Conservation (phyloP, 192 early-diverging fungal species). For the Coemansia sp. region DNA sequence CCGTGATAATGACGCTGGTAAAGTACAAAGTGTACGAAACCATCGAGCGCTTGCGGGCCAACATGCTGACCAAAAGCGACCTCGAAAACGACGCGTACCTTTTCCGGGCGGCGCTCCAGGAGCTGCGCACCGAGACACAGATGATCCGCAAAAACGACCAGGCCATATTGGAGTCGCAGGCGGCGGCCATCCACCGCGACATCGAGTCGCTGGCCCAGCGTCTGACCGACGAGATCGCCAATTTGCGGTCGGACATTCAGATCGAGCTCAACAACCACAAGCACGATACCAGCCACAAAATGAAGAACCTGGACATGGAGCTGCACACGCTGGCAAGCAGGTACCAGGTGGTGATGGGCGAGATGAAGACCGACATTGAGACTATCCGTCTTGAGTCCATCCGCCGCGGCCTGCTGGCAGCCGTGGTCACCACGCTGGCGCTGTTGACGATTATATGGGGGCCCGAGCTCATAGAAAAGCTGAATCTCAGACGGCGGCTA, state of each 20-base stretch:
- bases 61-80: conserved; percentile 72
- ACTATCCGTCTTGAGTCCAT: conserved; percentile 83
- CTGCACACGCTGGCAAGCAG: conserved; percentile 85
- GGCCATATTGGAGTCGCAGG: conserved; percentile 65
- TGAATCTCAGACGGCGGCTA: background rate
- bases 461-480: conserved; percentile 12
- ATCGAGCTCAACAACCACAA: conserved; percentile 90
- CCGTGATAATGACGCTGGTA: conserved; percentile 69
- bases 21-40: conserved; percentile 56
- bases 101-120: conserved; percentile 77
- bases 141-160: conserved; percentile 74
- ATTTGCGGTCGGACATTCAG: conserved; percentile 77
- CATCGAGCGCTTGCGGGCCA: conserved; percentile 19
- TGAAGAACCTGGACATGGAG: conserved; percentile 70
- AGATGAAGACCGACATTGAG: conserved; percentile 84
- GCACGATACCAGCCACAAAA: conserved; percentile 72
- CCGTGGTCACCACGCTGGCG: conserved; percentile 34
- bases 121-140: conserved; percentile 73
- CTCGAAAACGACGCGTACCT: conserved; percentile 83
- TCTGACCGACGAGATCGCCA: conserved; percentile 71
- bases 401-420: conserved; percentile 59
- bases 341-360: conserved; percentile 73
- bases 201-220: conserved; percentile 71
- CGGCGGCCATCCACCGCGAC: conserved; percentile 69
- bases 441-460: conserved; percentile 33